These are phyloP conservation scores for Candida montana DNA, from an alignment of 805 yeast species.

Conservation along the genomic window DNA sequence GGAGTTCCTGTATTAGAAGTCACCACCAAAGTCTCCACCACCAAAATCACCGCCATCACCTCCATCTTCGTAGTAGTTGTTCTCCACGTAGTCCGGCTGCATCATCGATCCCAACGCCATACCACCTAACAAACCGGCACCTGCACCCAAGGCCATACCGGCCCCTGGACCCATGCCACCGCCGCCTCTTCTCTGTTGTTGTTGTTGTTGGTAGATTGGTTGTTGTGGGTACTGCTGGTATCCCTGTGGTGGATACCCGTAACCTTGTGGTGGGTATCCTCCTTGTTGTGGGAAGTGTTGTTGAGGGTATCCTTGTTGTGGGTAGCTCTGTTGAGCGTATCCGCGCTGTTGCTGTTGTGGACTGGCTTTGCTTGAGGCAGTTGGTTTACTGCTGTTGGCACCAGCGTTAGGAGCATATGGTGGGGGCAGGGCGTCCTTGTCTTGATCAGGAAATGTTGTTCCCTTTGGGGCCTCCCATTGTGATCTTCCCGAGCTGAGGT, in stretches of 20 bases:
- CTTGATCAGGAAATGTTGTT: conserved; percentile 35
- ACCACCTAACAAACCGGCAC: conserved; percentile 27
- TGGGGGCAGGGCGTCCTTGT: conserved; percentile 36
- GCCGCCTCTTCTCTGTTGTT: conserved; percentile 28
- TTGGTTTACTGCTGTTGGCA: conserved; percentile 7
- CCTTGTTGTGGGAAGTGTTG: conserved; percentile 20
- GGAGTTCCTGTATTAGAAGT: conserved; percentile 4
- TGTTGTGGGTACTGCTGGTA: conserved; percentile 22
- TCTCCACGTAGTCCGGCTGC: conserved; percentile 20
- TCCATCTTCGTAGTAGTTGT: conserved; percentile 26
- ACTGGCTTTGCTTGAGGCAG: too few species aligned
- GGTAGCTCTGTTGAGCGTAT: conserved; percentile 7
- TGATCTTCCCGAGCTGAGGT: conserved; percentile 62
- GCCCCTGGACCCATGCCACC: conserved; percentile 25
- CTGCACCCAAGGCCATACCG: conserved; percentile 23
- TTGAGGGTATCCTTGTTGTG: conserved; percentile 12
- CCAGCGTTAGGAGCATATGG: conserved; percentile 21
- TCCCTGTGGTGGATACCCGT: conserved; percentile 25
- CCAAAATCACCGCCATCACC: conserved; percentile 40
- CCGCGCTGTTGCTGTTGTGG: conserved; percentile 11
- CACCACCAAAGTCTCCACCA: conserved; percentile 22
- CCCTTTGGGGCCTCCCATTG: conserved; percentile 88
- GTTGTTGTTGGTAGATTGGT: conserved; percentile 5
- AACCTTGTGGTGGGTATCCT: conserved; percentile 6
- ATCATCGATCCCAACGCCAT: conserved; percentile 25